A percentile compares a stretch with the other conserved stretches of the same genome.
phyloP scores from a whole-genome alignment of 208 protist species.

The Spongospora subterranea region DNA sequence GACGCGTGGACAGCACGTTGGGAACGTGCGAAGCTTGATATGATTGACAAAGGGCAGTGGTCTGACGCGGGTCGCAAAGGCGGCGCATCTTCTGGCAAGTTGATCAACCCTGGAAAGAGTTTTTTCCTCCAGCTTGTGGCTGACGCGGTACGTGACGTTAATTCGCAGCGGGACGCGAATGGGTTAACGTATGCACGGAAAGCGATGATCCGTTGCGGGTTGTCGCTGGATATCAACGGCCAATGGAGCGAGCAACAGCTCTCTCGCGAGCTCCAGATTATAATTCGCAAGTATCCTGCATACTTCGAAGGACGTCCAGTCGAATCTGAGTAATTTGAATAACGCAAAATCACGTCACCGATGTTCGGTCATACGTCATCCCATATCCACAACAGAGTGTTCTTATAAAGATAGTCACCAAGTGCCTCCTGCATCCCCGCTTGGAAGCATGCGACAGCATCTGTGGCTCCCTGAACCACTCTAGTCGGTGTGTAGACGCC shows the following conservation, averaged over 20 bases:
- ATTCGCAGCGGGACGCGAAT: not conserved
- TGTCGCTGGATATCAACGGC: constrained; percentile 30
- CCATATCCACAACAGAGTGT: not conserved
- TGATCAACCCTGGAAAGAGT: not conserved
- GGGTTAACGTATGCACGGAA: constrained; percentile 42
- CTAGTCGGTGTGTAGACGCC: constrained; percentile 31
- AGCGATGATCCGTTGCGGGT: constrained; percentile 48
- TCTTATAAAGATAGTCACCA: not conserved
- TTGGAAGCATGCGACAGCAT: constrained; percentile 45
- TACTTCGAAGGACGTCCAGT: constrained; percentile 38
- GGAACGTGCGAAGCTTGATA: not conserved
- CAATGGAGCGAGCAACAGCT: constrained; percentile 6
- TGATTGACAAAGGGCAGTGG: not conserved
- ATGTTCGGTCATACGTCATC: no score
- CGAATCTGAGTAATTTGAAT: no score
- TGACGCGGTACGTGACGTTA: not conserved
- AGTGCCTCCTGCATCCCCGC: constrained; percentile 4
- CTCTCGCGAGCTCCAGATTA: constrained; percentile 29
- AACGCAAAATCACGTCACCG: no score
- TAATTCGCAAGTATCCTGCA: not conserved
- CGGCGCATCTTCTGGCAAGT: not conserved
- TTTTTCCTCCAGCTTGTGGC: constrained; percentile 34
- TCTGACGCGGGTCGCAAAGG: not conserved
- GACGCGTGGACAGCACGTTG: not conserved
- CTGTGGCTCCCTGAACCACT: not conserved